Evolutionary conservation across 495 filamentous ascomycete genomes (phyloP), one percentile per base, ranked within the genome.

Genomic region (Lasiosphaeriaceae sp.): DNA sequence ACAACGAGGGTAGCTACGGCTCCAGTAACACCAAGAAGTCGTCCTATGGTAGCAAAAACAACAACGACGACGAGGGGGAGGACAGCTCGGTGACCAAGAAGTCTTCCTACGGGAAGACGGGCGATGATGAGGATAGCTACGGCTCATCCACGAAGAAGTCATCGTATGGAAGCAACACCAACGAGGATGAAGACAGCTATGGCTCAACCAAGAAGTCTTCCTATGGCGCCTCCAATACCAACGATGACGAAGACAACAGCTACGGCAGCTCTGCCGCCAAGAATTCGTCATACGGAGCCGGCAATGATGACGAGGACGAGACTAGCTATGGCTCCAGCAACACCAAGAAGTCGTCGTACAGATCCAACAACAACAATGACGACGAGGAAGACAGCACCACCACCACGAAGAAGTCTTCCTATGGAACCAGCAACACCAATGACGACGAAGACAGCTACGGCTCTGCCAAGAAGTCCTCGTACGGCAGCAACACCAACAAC

Each of bases 211-310:
- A 44, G 19, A 44, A 44, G 14, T 44, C 41, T 3, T n/a, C 41
- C 41, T 44, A 44, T 16, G 41, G 41, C 41, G 14, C 4, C 41
- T 4, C 3, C 41, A 44, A 44, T 3, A 20, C 14, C 41, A 44
- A 44, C 41, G 56, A 49, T 39, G 48, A 54, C 41, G 60, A 61
- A 12, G 50, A 39, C 37, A 46, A 58, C 39, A 58, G 52, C 58
- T 52, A 23, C 52, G 60, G 61, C 31, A 60, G 58, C 37, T 65
- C 62, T 11, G 47, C 54, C 54, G 62, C 63, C 44, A 54, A 54
- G 12, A 55, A 52, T 21, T 54, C 58, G 1, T 55, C 52, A 9
- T 65, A 61, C 19, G 66, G 66, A 34, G n/a, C 23, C 16, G 17
- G 50, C 24, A 17, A 48, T 22, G 44, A 34, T 12, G 43, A 53